Conservation (phyloP, 2,329 filamentous ascomycete species). For the Aspergillus costaricaensis region DNA sequence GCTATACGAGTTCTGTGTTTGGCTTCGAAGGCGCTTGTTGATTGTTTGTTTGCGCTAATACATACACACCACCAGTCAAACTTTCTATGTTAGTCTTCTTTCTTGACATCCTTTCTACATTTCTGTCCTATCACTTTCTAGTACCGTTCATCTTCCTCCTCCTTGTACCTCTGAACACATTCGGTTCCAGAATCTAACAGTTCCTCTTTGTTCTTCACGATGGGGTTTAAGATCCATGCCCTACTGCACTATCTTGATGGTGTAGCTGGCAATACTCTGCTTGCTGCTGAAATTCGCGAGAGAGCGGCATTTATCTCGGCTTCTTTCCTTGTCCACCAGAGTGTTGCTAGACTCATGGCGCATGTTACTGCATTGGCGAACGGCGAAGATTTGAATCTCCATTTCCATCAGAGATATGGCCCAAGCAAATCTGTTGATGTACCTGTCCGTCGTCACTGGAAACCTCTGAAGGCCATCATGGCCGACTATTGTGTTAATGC, state of each 20-base stretch:
- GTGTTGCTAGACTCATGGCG: slow-evolving; percentile 23
- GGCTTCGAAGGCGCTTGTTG: neutral
- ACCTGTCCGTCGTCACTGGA: slow-evolving; percentile 16
- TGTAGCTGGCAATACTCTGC: slow-evolving; percentile 4
- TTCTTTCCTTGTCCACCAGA: slow-evolving; percentile 21
- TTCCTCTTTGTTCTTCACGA: neutral
- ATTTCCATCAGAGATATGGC: slow-evolving; percentile 1
- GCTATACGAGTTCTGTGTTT: neutral
- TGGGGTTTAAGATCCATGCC: neutral
- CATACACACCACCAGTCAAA: neutral
- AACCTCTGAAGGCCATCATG: slow-evolving; percentile 16
- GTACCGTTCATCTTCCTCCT: neutral
- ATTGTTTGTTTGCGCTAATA: neutral
- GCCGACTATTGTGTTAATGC: slow-evolving; percentile 19
- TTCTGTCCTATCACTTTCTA: neutral
- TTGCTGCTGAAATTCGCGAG: slow-evolving; percentile 11
- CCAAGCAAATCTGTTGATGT: neutral
- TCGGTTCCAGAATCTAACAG: neutral
- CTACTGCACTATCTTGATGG: neutral
- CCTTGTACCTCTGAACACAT: neutral
- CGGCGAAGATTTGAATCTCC: slow-evolving; percentile 4
- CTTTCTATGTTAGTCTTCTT: neutral
- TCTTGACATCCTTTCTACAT: neutral
- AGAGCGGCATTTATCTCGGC: slow-evolving; percentile 19
- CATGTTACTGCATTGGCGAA: slow-evolving; percentile 11